Evolutionary conservation across 768 basidiomycete species (phyloP).

Genomic region (Calocybe gangraenosa): DNA sequence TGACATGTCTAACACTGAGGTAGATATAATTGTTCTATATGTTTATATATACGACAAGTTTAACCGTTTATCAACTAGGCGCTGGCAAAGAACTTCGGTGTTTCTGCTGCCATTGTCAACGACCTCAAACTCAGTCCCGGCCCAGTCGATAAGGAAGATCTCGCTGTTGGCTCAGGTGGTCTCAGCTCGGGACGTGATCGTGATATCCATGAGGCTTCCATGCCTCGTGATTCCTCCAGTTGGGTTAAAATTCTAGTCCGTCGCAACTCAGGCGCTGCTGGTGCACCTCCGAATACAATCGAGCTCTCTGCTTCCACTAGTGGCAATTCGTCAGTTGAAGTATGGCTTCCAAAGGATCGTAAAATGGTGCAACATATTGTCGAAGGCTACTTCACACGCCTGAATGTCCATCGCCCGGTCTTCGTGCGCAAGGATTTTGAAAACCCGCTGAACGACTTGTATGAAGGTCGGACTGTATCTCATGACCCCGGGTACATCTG

Average conservation of each 20-base stretch:
- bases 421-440: conserved; percentile 69
- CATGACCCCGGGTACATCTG: conserved; percentile 79
- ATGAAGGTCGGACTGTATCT: conserved; percentile 43
- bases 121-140: conserved; percentile 51
- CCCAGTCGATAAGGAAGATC: conserved; percentile 60
- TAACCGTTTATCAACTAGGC: conserved; percentile 31
- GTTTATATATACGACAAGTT: background rate
- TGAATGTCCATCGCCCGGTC: conserved; percentile 79
- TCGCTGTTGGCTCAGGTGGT: conserved; percentile 72
- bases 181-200: conserved; percentile 69
- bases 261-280: conserved; percentile 36
- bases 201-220: conserved; percentile 43
- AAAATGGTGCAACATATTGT: conserved; percentile 58
- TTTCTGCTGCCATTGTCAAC: conserved; percentile 64
- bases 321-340: conserved; percentile 33
- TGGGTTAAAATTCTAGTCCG: conserved; percentile 58
- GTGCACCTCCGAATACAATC: conserved; percentile 27
- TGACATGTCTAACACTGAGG: conserved; percentile 72
- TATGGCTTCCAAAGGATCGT: conserved; percentile 79
- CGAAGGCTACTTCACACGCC: conserved; percentile 69
- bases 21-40: conserved; percentile 19
- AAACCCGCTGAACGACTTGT: conserved; percentile 58
- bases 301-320: conserved; percentile 28
- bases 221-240: conserved; percentile 55
- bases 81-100: conserved; percentile 77